A percentile compares a stretch with the other conserved stretches of the same genome.
Evolutionary conservation across 2,329 filamentous ascomycete genomes (phyloP).

Genomic region (Phialophora expanda): DNA sequence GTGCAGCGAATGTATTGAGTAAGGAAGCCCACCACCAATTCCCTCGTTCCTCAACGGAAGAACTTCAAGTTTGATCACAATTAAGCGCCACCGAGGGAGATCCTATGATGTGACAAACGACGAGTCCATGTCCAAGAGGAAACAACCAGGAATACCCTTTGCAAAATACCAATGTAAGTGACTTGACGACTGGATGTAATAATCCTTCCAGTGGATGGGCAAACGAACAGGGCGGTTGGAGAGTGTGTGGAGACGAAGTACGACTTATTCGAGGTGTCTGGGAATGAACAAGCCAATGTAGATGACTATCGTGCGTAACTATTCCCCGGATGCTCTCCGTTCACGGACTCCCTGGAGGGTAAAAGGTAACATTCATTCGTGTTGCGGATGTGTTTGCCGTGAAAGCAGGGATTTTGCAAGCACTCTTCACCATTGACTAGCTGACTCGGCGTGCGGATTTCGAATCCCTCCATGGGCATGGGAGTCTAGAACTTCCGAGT

Average conservation of each 20-base stretch:
- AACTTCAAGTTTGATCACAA: slow-evolving; percentile 6
- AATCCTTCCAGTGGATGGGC: background rate
- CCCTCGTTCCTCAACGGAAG: background rate
- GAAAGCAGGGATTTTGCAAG: background rate
- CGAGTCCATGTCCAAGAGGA: background rate
- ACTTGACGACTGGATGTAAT: background rate
- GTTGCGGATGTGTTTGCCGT: background rate
- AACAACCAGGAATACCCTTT: background rate
- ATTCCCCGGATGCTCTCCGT: background rate
- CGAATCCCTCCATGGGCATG: background rate
- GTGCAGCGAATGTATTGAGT: background rate
- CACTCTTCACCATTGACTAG: background rate
- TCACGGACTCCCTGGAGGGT: background rate
- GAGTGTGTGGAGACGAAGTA: background rate
- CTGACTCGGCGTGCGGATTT: background rate
- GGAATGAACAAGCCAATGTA: background rate
- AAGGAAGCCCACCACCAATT: background rate
- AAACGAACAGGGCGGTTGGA: background rate
- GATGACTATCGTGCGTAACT: background rate
- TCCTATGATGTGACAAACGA: slow-evolving; percentile 5
- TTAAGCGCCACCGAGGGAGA: slow-evolving; percentile 12
- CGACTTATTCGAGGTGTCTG: too few relatives aligned
- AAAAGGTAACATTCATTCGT: background rate
- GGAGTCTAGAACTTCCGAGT: slow-evolving; percentile 4
- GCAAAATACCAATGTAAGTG: background rate